These are phyloP conservation scores for Penicillium daleae DNA, from an alignment of 495 filamentous ascomycete species.

Conservation along the genomic window DNA sequence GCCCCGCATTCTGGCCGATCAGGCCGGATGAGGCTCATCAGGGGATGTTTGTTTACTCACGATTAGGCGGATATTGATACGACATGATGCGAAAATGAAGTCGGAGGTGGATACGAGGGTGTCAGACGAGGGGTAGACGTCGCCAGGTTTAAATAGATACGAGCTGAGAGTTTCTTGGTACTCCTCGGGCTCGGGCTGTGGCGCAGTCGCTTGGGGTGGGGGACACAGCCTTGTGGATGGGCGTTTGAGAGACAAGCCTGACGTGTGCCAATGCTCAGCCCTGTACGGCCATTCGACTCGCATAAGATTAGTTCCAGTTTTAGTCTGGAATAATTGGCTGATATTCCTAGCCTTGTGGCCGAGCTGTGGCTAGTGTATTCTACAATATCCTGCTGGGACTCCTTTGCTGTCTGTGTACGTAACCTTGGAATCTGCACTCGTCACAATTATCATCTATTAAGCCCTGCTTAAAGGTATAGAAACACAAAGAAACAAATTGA, in stretches of 20 bases:
- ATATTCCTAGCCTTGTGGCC: background rate
- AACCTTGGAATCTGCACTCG: no score
- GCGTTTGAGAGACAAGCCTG: background rate
- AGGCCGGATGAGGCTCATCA: background rate
- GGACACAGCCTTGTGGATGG: slow-evolving; percentile 11
- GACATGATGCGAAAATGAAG: slow-evolving; percentile 28
- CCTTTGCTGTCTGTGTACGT: background rate
- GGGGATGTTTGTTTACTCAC: slow-evolving; percentile 21
- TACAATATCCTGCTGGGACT: background rate
- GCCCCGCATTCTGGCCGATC: background rate
- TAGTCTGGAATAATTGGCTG: no score
- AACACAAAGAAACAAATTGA: slow-evolving; percentile 2
- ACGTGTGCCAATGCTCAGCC: slow-evolving; percentile 17
- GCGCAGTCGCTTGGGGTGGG: slow-evolving; percentile 15
- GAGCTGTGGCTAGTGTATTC: background rate
- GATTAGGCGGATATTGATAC: slow-evolving; percentile 36
- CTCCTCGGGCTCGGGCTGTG: slow-evolving; percentile 14
- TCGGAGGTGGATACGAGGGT: background rate
- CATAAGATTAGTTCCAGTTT: no score
- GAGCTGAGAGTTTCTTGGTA: background rate
- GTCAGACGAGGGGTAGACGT: slow-evolving; percentile 7
- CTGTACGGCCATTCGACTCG: background rate
- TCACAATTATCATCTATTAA: slow-evolving; percentile 5
- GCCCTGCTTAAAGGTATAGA: slow-evolving; percentile 17
- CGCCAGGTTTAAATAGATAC: slow-evolving; percentile 16